Percentiles rank a stretch among this genome's conserved stretches.
phyloP scores from a whole-genome alignment of 2,329 filamentous ascomycete genomes.

The Fusarium floridanum region DNA sequence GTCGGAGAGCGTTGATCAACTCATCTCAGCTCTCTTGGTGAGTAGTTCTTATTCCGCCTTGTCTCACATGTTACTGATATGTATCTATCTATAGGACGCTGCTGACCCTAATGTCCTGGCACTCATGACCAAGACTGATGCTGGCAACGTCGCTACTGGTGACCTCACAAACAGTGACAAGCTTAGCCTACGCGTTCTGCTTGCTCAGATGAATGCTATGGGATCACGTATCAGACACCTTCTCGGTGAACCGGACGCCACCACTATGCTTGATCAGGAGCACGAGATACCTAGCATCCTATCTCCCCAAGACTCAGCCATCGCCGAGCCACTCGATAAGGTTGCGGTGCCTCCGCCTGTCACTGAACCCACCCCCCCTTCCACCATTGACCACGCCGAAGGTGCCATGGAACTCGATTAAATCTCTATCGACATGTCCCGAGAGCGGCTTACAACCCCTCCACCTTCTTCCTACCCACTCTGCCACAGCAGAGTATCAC shows the following conservation, averaged over 20 bases:
- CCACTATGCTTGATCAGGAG: conserved; percentile 39
- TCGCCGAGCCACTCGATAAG: conserved; percentile 49
- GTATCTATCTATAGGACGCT: conserved; percentile 51
- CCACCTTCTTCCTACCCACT: background rate
- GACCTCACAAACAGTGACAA: conserved; percentile 59
- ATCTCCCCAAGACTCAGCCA: conserved; percentile 47
- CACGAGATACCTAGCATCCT: conserved; percentile 43
- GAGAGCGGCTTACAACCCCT: background rate
- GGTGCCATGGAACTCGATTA: conserved; percentile 57
- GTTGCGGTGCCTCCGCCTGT: conserved; percentile 47
- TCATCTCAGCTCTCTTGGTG: conserved; percentile 74
- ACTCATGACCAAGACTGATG: conserved; percentile 63
- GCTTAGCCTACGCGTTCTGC: conserved; percentile 61
- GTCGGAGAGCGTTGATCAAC: conserved; percentile 63
- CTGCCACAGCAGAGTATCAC: conserved; percentile 9
- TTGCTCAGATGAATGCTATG: conserved; percentile 62
- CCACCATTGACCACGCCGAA: conserved; percentile 56
- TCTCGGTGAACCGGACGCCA: conserved; percentile 50
- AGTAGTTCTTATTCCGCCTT: conserved; percentile 50
- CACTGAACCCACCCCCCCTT: conserved; percentile 57
- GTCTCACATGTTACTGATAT: conserved; percentile 23
- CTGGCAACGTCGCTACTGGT: conserved; percentile 56
- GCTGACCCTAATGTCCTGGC: conserved; percentile 61
- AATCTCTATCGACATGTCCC: background rate
- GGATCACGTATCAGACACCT: conserved; percentile 56